Percentiles rank a stretch among this genome's conserved stretches.
phyloP scores from a whole-genome alignment of 176 grass and related monocot genomes.

The Echinochloa phyllopogon region DNA sequence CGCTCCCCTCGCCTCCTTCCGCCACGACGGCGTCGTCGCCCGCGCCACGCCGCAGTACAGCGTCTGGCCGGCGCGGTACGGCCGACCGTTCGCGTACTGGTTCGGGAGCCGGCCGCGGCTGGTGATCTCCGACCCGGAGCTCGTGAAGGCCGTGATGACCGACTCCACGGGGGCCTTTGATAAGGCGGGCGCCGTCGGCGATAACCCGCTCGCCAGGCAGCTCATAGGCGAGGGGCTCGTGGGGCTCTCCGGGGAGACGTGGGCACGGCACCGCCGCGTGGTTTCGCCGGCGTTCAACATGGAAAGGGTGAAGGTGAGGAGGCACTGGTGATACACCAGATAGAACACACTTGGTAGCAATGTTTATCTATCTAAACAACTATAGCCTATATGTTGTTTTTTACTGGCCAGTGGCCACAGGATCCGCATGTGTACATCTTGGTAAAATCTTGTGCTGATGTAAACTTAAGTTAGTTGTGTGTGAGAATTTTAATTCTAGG shows the following conservation, averaged over 20 bases:
- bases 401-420: not conserved
- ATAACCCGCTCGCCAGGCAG: constrained; percentile 61
- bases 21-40: constrained; percentile 52
- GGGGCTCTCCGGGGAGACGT: constrained; percentile 57
- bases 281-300: constrained; percentile 84
- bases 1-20: constrained; percentile 47
- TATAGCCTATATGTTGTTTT: too few relatives aligned
- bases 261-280: constrained; percentile 69
- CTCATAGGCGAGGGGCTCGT: constrained; percentile 66
- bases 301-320: constrained; percentile 68
- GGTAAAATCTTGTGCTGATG: not conserved
- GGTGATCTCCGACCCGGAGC: constrained; percentile 56
- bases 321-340: too few relatives aligned
- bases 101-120: constrained; percentile 60
- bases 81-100: constrained; percentile 73
- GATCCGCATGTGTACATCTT: not conserved
- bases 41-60: constrained; percentile 59
- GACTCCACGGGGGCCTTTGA: constrained; percentile 61
- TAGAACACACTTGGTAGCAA: not conserved
- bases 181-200: constrained; percentile 14
- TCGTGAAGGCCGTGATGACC: constrained; percentile 55
- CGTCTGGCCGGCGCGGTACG: constrained; percentile 60
- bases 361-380: too few relatives aligned
- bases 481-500: not conserved
- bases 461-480: not conserved